Conservation (phyloP, 2,329 filamentous ascomycete species). For the Lojkania enalia region DNA sequence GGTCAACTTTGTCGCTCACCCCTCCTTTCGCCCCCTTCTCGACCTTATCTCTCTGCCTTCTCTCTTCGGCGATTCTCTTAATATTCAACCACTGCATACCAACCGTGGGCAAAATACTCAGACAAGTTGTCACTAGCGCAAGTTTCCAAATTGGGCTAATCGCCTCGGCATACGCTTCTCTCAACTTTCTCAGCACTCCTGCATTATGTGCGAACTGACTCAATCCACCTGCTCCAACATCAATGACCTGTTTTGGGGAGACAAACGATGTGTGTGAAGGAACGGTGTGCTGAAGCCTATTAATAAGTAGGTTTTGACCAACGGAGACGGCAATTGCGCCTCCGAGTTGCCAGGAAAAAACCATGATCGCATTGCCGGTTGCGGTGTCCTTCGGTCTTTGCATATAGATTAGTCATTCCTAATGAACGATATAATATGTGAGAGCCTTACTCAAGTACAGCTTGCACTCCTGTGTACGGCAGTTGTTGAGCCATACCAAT, state of each 20-base stretch:
- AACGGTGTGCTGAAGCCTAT: background rate
- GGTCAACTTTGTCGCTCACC: no score
- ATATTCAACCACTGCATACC: background rate
- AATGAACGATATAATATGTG: no score
- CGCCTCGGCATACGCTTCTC: background rate
- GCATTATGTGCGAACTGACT: background rate
- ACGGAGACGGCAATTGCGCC: background rate
- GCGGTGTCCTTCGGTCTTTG: background rate
- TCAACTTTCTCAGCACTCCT: background rate
- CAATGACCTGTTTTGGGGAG: background rate
- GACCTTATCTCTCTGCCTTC: no score
- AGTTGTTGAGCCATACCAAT: conserved; percentile 7
- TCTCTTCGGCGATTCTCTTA: background rate
- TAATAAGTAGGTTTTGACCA: background rate
- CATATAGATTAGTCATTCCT: no score
- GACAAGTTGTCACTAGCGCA: background rate
- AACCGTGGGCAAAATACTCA: background rate
- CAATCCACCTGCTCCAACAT: background rate
- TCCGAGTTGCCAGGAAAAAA: background rate
- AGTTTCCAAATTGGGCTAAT: background rate
- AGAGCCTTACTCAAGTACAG: conserved; percentile 3
- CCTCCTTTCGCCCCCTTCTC: no score
- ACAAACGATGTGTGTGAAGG: background rate
- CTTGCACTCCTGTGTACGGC: conserved; percentile 10
- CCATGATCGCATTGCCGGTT: background rate